phyloP scores from a whole-genome alignment of 176 grass and related monocot species.

The Aegilops bicornis region DNA sequence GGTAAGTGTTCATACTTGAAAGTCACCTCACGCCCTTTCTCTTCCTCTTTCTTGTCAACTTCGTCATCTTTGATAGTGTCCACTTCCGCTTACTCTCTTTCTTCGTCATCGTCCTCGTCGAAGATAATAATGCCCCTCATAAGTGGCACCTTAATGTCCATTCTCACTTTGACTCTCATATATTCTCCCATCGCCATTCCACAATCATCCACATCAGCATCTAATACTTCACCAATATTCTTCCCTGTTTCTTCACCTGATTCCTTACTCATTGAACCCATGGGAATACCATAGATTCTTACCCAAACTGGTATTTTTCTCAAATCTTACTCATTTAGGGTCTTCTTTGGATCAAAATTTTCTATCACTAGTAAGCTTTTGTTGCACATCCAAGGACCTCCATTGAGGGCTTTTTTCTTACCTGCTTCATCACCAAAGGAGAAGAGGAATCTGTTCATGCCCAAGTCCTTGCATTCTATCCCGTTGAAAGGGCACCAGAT shows the following conservation, averaged over 20 bases:
- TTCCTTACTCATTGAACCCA: background rate
- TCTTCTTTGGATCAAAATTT: background rate
- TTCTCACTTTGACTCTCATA: too few relatives aligned
- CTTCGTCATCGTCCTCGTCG: background rate
- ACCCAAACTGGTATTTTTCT: background rate
- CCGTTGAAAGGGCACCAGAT: background rate
- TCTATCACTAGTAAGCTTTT: background rate
- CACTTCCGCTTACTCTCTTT: background rate
- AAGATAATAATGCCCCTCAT: background rate
- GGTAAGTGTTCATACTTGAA: background rate
- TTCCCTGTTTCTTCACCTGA: background rate
- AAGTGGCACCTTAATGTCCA: too few relatives aligned
- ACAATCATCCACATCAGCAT: background rate
- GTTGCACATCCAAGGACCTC: background rate
- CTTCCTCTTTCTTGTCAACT: background rate
- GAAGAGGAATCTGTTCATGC: background rate
- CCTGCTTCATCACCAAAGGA: background rate
- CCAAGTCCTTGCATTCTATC: background rate
- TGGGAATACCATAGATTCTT: background rate
- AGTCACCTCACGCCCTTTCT: background rate
- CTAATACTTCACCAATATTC: background rate
- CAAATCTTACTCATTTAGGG: background rate
- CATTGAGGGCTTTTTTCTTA: background rate
- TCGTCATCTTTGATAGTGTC: background rate
- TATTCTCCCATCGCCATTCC: background rate